These are phyloP conservation scores for Silene latifolia DNA, from an alignment of 148 eudicot genomes.

Conservation along the genomic window DNA sequence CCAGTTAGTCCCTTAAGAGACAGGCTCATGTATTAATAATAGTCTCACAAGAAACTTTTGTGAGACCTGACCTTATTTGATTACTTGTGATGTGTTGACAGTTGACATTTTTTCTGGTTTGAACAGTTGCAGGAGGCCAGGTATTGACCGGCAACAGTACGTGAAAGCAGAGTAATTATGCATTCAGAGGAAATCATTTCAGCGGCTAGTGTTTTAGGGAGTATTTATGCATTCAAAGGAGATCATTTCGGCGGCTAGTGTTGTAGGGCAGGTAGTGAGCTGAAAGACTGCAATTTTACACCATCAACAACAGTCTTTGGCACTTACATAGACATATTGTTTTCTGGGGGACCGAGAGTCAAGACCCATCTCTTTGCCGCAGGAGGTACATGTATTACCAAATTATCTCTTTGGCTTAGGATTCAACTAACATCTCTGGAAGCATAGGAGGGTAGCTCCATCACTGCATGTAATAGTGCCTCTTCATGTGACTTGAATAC, in stretches of 20 bases:
- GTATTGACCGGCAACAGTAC: conserved; percentile 11
- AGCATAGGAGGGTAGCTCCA: neutral
- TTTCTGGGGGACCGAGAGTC: neutral
- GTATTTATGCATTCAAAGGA: conserved; percentile 17
- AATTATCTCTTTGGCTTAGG: too few relatives aligned
- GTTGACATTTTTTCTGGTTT: neutral
- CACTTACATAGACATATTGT: neutral
- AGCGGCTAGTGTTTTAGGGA: neutral
- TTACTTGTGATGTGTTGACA: neutral
- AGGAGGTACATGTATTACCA: conserved; percentile 18
- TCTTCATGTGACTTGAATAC: neutral
- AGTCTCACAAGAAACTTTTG: too few relatives aligned
- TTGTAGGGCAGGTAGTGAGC: neutral
- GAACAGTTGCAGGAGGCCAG: conserved; percentile 26
- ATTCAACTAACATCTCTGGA: too few relatives aligned
- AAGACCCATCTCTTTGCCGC: conserved; percentile 2
- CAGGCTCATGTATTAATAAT: too few relatives aligned
- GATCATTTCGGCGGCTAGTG: conserved; percentile 6
- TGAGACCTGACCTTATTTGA: neutral
- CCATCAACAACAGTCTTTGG: conserved; percentile 4
- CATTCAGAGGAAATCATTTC: conserved; percentile 12
- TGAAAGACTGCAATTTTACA: conserved; percentile 6
- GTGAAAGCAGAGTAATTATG: conserved; percentile 13
- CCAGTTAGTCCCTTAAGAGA: too few relatives aligned
- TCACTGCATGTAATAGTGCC: neutral